Evolutionary conservation across 176 grass and related monocot genomes (phyloP).

Genomic region (Phyllostachys edulis): DNA sequence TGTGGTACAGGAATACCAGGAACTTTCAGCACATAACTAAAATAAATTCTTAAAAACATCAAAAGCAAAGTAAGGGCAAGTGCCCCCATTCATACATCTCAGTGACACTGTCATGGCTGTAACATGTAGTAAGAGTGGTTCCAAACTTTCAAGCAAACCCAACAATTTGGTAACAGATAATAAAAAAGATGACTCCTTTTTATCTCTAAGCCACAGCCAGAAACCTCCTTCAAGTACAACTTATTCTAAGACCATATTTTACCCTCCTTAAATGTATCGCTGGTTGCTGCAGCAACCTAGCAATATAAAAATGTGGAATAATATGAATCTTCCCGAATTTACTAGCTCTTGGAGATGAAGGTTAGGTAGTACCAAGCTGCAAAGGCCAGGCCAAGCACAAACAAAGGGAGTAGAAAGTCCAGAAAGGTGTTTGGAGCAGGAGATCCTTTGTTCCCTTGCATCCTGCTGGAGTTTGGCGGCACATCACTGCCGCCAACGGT

Average conservation of each 20-base stretch:
- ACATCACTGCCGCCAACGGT: not conserved
- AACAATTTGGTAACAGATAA: not conserved
- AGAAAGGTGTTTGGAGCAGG: conserved; percentile 53
- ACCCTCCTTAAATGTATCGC: not conserved
- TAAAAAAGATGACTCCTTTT: not conserved
- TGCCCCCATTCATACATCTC: conserved; percentile 22
- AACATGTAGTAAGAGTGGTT: not conserved
- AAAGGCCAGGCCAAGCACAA: conserved; percentile 63
- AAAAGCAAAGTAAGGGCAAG: not conserved
- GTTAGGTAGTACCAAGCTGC: conserved; percentile 79
- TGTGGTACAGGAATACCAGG: not conserved
- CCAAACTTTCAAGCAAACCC: not conserved
- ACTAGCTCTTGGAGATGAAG: conserved; percentile 42
- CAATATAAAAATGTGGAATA: not conserved
- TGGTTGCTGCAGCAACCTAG: not conserved
- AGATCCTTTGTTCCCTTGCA: conserved; percentile 40
- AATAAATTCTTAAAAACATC: not conserved
- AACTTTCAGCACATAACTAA: not conserved
- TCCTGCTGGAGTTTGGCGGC: conserved; percentile 6
- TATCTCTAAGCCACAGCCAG: conserved; percentile 6
- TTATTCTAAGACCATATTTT: not conserved
- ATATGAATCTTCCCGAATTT: not conserved
- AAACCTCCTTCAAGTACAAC: conserved; percentile 1
- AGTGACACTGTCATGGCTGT: not conserved
- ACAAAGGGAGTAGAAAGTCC: conserved; percentile 63